Base-by-base conservation (phyloP, 169 alveolate species). In the Eimeria tenella region DNA sequence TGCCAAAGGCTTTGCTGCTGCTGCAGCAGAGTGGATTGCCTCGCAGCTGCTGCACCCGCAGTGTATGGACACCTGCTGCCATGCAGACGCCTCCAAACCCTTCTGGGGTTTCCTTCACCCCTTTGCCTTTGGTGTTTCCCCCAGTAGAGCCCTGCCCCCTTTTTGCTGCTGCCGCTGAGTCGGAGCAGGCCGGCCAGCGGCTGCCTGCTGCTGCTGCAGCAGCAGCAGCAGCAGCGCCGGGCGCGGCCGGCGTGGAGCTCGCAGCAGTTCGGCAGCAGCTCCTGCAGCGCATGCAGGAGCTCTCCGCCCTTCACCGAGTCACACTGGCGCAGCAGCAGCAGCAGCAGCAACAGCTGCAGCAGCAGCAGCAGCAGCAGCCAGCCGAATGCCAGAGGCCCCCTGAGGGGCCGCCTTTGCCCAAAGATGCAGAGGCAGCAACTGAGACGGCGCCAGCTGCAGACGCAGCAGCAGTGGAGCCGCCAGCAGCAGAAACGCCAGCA, bases 231-330 rank as follows among this genome's bases (percentile, higher is more conserved):
- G 42, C 42, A 2, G 42, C 42, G 42, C 42, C 42, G 42, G 42
- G 42, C 42, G 42, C 42, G 42, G 68, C 68, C 19, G 68, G 11
- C 68, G 68, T 17, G 21, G 11, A 10, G 21, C 19, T 58, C 21
- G 68, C 68, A 17, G 68, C 21, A 17, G 25, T 68, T 11, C 79
- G 79, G 50, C 50, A 68, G 50, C 79, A 68, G 52, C 79, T 68
- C 50, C 49, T 68, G 25, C 79, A 68, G 49, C 79, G 79, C 79
- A 19, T 68, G 79, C 79, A 68, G 25, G 50, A 68, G 49, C 50
- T 19, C 25, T 17, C n/a, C 21, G 50, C 9, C 79, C 11, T 68
- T 21, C 79, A 68, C 49, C 50, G 21, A 31, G 11, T n/a, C 31
- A 11, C 21, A 19, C 50, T 31, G 17, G 79, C 17, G 79, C 17